Evolutionary conservation across 176 grass and related monocot species (phyloP), one percentile per base, ranked within the genome.

Genomic region (Eremochloa ophiuroides): DNA sequence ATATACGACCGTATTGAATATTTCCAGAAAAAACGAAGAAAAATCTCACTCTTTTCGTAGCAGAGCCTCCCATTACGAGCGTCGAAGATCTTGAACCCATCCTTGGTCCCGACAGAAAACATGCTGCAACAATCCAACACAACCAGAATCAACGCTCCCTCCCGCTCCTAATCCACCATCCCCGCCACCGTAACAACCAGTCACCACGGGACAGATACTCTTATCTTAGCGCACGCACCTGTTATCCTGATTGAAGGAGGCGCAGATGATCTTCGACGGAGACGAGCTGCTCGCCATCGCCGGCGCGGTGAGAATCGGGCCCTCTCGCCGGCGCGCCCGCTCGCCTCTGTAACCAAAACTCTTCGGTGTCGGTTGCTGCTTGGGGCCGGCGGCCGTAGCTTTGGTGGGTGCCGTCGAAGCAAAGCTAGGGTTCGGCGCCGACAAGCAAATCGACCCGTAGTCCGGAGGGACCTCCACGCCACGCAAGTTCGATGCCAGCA

Each of bases 161-260:
- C 16, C 66, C 26, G 17, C 6, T 25, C 20, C 12, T 5, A 59
- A 75, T 40, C 62, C 31, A 47, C 15, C 50, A 25, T 30, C 27
- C 14, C 48, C 73, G 18, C 30, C 56, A 30, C 25, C 61, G n/a
- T 8, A 61, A 12, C 4, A 58, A 61, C 34, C 33, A 8, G 58
- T 13, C 56, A 74, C 1, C 42, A 12, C 12, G 20, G 25, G 1
- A 23, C 47, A 29, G 18, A 0, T 1, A 23, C 9, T 28, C 6
- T 27, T 22, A 14, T 28, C 6, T 27, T 22, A 14, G 11, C 22
- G 38, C 6, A 46, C 11, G 34, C 50, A 98, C 95, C 92, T 95
- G 92, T 91, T 91, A 30, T 95, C 92, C 82, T 98, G 95, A 66
- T 98, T 98, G 86, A 98, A 98, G 47, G 95, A 95, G 63, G 86